Evolutionary conservation across 306 rosid species (phyloP).

Genomic region (Neltuma alba): DNA sequence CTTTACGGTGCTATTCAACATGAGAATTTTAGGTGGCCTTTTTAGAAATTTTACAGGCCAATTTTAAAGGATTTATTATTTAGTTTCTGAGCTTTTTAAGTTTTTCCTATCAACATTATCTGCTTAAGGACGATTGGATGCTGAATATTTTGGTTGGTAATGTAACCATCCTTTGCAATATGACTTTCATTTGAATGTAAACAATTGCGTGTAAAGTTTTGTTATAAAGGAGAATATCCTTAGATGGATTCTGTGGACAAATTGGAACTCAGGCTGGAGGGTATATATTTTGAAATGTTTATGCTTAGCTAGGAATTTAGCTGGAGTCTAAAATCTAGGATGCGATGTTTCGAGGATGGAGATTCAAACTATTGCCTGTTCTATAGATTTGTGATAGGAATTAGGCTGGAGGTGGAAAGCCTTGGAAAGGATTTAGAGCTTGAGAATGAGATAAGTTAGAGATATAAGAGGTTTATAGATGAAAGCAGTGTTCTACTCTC

Average conservation of each 20-base stretch:
- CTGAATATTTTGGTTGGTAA: conserved; percentile 16
- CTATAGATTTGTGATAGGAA: not conserved
- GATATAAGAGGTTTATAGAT: not conserved
- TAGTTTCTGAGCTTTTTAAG: not conserved
- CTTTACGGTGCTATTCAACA: not conserved
- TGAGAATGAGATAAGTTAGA: not conserved
- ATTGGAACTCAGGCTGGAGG: not conserved
- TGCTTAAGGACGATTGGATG: conserved; percentile 17
- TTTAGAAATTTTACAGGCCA: conserved; percentile 1
- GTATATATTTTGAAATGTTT: not conserved
- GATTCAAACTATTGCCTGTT: not conserved
- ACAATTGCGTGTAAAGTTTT: not conserved
- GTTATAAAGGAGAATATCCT: not conserved
- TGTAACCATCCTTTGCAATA: conserved; percentile 3
- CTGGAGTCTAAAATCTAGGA: not conserved
- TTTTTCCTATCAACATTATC: conserved; percentile 8
- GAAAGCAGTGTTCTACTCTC: not conserved
- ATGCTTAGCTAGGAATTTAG: not conserved
- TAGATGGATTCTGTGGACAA: not conserved
- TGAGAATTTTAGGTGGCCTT: conserved; percentile 13
- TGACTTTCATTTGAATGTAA: not conserved
- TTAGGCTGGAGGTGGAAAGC: not conserved
- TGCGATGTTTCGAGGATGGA: not conserved
- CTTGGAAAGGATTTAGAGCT: not conserved
- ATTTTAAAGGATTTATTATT: conserved; percentile 7